Base-by-base conservation (phyloP, 371 early-diverging fungal genomes). In the Circinella umbellata region DNA sequence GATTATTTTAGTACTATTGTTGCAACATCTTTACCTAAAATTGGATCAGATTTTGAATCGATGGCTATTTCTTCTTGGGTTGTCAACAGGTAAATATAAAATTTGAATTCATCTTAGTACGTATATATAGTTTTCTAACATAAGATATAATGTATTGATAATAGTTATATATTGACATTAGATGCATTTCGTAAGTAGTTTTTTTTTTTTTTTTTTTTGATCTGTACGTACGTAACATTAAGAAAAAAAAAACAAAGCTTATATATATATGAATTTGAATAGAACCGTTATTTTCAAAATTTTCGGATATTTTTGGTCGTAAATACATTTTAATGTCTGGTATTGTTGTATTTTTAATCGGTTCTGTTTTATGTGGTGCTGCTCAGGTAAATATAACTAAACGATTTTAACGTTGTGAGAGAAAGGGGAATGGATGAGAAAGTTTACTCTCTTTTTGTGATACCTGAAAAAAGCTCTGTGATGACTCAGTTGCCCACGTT, bases 231-330 rank as follows among this genome's bases (percentile, higher is more conserved):
- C n/a, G n/a, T 2, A 42, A 6, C 42, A 17, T 11, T 39, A 46
- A 64, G 27, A n/a, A 63, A 17, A 61, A 42, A 4, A n/a, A 49
- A n/a, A 13, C 8, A 17, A 51, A 13, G 51, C n/a, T 5, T 51
- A 51, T 51, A 13, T 51, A 14, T 51, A 27, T 57, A 27, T 27
- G 27, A 27, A 5, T 57, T 57, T 27, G 15, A 15, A n/a, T 70
- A 77, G 80, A 85, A 62, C 85, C 85, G 18, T 59, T 84, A 11
- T 90, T 88, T 68, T 83, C 90, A 6, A 86, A 89, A 70, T 78
- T 90, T 64, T 84, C 91, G 10, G 91, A 91, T 68, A 91, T 92
- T 72, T 92, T 92, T 76, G 94, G 92, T 17, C 86, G 92, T 11
- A 91, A 91, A 75, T 67, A 76, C 57, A 84, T 87, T 18, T 76